Evolutionary conservation across 345 rosid genomes (phyloP), one percentile per base, ranked within the genome.

Genomic region (Corymbia maculata): DNA sequence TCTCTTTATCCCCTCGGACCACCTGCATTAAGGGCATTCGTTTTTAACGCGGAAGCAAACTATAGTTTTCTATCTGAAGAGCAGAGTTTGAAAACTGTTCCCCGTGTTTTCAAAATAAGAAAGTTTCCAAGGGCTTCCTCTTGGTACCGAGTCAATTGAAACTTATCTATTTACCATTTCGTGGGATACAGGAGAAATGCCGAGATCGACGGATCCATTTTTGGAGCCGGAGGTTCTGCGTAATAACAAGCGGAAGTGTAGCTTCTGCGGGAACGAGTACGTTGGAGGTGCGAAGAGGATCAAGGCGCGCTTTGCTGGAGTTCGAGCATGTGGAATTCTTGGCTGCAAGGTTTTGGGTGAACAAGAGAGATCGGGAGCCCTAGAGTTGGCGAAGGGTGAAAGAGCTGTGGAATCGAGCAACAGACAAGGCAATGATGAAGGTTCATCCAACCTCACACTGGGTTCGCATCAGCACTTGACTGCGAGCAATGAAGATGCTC

Each of bases 121-220:
- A 57, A 57, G 64, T 24, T 11, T 57, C 28, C 12, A 36, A 36
- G 42, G 42, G 42, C 42, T 36, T 36, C 42, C 42, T 36, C 42
- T 36, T 36, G 42, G 42, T 36, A 36, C 42, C 42, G 42, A 36
- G 42, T 36, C 42, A 36, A 36, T 36, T 36, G 42, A 36, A 36
- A 36, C 42, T 36, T 36, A 57, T 51, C 91, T 93, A 90, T 92
- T 92, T 75, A 94, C 80, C 97, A 97, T 3, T 89, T 68, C 12
- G 85, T 86, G 9, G 91, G 89, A 0, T 92, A 92, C 75, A 96
- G 91, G 87, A 91, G 96, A 91, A 95, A 90, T 85, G 97, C 98
- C 14, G 89, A 91, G 21, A 95, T 92, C 26, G 95, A 93, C 45
- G 98, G 92, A 85, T 88, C 93, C 87, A 96, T 89, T 32, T 53